Evolutionary conservation across 805 yeast species (phyloP), one percentile per base, ranked within the genome.

Genomic region (Lipomyces sp.): DNA sequence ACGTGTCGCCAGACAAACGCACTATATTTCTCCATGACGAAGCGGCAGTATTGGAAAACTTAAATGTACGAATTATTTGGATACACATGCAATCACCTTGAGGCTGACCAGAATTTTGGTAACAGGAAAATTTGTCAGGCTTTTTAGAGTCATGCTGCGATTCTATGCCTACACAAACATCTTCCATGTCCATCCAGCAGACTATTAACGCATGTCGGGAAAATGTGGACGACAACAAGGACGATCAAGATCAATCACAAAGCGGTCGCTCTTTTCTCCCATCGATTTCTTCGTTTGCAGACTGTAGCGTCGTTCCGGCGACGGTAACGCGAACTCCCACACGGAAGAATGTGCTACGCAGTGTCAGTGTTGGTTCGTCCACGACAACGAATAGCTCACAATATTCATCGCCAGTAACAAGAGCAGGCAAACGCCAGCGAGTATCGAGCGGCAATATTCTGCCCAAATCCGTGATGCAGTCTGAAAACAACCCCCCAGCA

Each of bases 1-100:
- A 95, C 76, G 90, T 95, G 0, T 88, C 97, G 0, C 98, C 99
- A 0, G 98, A 95, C 75, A 95, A 95, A 75, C 81, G 94, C 61
- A 84, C 86, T 1, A 81, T 93, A 1, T 74, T 90, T 72, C 74
- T 92, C 1, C 92, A 88, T 65, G 81, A 86, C 67, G 98, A 93
- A 75, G 75, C 77, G 2, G 75, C 78, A n/a, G 75, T 93, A 1
- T 71, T 89, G 3, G 89, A 87, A 42, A 77, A 78, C 1, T 69
- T 94, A 4, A 64, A 51, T 30, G 65, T 58, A 56, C 15, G 39
- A n/a, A 51, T 53, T 35, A 24, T n/a, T 34, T 33, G 10, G 10
- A 7, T 4, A 42, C n/a, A 11, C 39, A 4, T 18, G 6, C 33
- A 1, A 18, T 15, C 3, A n/a, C 8, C 45, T 53, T 15, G 57